Evolutionary conservation across 768 basidiomycete species (phyloP).

Genomic region (Boletus tylopilopsis): DNA sequence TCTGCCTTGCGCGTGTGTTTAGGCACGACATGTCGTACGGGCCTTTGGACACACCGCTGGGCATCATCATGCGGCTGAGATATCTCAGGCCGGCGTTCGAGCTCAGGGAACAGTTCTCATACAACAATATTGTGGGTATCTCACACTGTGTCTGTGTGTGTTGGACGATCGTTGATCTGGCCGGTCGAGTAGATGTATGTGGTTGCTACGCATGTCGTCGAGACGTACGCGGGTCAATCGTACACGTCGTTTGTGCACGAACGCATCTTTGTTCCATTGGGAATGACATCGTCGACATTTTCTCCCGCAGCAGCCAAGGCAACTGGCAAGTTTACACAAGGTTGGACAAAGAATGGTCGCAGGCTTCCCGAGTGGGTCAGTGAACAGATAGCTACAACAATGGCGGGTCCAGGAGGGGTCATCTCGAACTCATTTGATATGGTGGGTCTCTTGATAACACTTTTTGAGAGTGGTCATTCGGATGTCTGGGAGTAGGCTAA

Average conservation of each 20-base stretch:
- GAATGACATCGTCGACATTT: conserved; percentile 29
- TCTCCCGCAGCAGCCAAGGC: too few relatives aligned
- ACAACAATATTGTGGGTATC: conserved; percentile 36
- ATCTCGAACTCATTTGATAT: conserved; percentile 42
- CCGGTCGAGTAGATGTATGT: conserved; percentile 35
- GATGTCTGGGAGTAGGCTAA: conserved; percentile 29
- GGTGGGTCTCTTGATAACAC: conserved; percentile 31
- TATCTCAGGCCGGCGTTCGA: conserved; percentile 32
- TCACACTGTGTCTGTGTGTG: too few relatives aligned
- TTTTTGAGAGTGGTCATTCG: background rate
- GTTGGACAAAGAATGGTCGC: too few relatives aligned
- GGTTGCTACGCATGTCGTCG: conserved; percentile 32
- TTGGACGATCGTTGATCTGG: too few relatives aligned
- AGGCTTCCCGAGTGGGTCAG: conserved; percentile 20
- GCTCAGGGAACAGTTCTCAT: conserved; percentile 35
- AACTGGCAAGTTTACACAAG: too few relatives aligned
- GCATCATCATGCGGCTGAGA: conserved; percentile 22
- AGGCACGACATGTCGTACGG: conserved; percentile 36
- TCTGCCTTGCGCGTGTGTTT: background rate
- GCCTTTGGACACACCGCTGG: conserved; percentile 24
- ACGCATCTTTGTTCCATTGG: conserved; percentile 39
- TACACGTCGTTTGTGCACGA: conserved; percentile 40
- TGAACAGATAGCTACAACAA: conserved; percentile 21
- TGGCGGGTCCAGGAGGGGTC: conserved; percentile 41
- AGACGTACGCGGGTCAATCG: conserved; percentile 28